Evolutionary conservation across 495 filamentous ascomycete genomes (phyloP).

Genomic region (Letharia lupina): DNA sequence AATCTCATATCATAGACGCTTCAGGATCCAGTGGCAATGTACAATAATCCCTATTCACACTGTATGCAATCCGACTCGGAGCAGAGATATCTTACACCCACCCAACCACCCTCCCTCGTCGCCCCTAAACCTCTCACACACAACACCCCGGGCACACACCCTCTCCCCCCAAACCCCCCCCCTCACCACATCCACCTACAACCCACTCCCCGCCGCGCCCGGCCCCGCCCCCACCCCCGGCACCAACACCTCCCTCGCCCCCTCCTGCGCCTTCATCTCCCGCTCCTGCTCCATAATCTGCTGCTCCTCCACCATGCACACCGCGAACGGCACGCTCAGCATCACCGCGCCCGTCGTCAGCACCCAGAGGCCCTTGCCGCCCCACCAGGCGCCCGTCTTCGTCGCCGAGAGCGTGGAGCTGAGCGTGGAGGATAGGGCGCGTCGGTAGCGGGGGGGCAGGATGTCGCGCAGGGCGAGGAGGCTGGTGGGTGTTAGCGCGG

Average conservation of each 20-base stretch:
- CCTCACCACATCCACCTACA: too few relatives aligned
- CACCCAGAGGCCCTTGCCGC: conserved; percentile 80
- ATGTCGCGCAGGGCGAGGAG: conserved; percentile 84
- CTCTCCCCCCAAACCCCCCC: neutral
- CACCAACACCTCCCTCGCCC: conserved; percentile 53
- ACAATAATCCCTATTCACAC: neutral
- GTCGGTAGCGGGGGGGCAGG: conserved; percentile 73
- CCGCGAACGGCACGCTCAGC: conserved; percentile 83
- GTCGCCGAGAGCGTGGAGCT: conserved; percentile 47
- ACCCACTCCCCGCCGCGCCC: conserved; percentile 7
- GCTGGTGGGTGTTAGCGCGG: conserved; percentile 41
- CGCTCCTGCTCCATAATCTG: conserved; percentile 92
- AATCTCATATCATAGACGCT: neutral
- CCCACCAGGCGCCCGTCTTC: conserved; percentile 53
- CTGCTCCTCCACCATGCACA: conserved; percentile 92
- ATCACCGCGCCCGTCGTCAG: conserved; percentile 79
- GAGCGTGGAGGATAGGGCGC: conserved; percentile 24
- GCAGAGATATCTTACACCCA: conserved; percentile 18
- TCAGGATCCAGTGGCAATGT: neutral
- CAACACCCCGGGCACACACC: neutral
- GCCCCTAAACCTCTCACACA: neutral
- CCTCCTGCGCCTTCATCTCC: conserved; percentile 86
- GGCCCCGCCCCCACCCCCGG: conserved; percentile 15
- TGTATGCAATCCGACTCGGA: conserved; percentile 1
- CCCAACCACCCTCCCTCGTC: neutral